Evolutionary conservation across 257 asterid species (phyloP), one percentile per base, ranked within the genome.

Genomic region (Fraxinus pennsylvanica): DNA sequence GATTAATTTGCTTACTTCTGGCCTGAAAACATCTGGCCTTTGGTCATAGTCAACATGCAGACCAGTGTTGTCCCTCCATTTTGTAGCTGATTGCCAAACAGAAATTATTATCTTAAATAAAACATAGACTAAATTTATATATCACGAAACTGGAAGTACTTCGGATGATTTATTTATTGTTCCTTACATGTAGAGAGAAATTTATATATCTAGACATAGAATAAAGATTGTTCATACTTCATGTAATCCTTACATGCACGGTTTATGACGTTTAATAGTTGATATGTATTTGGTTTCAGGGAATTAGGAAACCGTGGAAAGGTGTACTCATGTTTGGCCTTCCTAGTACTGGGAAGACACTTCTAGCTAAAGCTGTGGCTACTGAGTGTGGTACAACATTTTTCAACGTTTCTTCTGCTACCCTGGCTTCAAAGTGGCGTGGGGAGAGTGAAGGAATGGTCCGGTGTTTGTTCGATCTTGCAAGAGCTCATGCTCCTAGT

Each of bases 261-360:
- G 13, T 8, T 39, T 39, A 38, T 38, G 45, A 39, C 21, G 21
- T 66, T 52, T 19, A 72, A 71, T 59, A 72, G 54, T 75, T 50
- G 67, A 75, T 68, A 43, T 19, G 61, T 76, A 61, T 81, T 21
- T 75, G 43, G 83, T 82, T 81, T 78, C 84, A 96, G 99, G 99
- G 99, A 82, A 96, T 96, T 72, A 90, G 98, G 82, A 93, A 98
- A 86, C 99, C 99, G 5, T 93, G 99, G 98, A 96, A 96, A 86
- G 99, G 99, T 78, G 98, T 96, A 39, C 96, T 96, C 82, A 93
- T 96, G 99, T 96, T 96, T 89, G 99, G 99, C 67, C 98, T 98
- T 66, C 99, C 98, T 52, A 98, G 99, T 83, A 96, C 99, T 35
- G 99, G 99, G 74, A 92, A 96, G 88, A 96, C 99, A 50, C 99